These are phyloP conservation scores for Vararia minispora DNA, from an alignment of 768 basidiomycete genomes.

Conservation along the genomic window DNA sequence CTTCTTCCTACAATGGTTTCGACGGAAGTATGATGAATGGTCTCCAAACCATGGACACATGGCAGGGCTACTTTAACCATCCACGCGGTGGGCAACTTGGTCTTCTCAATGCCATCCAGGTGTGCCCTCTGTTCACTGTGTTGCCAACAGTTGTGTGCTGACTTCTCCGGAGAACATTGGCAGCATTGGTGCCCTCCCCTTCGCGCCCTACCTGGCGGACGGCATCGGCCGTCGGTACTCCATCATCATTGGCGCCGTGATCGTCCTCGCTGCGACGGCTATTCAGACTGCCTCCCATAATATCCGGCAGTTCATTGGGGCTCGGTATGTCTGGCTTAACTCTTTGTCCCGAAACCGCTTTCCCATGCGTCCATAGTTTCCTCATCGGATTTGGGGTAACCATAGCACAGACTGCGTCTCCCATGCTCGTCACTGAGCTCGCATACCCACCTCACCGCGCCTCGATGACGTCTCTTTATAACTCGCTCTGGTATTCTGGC, in stretches of 20 bases:
- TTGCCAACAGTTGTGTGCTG: background rate
- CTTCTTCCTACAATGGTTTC: too few relatives aligned
- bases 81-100: slow-evolving; percentile 18
- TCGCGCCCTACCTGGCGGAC: slow-evolving; percentile 25
- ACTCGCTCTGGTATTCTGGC: slow-evolving; percentile 82
- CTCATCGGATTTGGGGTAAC: slow-evolving; percentile 69
- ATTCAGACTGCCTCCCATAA: slow-evolving; percentile 22
- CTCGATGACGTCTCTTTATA: slow-evolving; percentile 66
- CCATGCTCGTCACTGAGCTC: slow-evolving; percentile 79
- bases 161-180: slow-evolving; percentile 25
- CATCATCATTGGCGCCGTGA: slow-evolving; percentile 21
- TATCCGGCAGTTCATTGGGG: slow-evolving; percentile 25
- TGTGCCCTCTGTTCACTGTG: slow-evolving; percentile 11
- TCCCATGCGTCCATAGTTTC: slow-evolving; percentile 28
- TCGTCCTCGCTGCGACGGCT: slow-evolving; percentile 24
- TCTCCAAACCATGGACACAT: background rate
- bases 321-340: slow-evolving; percentile 14
- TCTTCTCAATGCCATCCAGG: slow-evolving; percentile 26
- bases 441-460: slow-evolving; percentile 78
- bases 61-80: background rate
- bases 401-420: slow-evolving; percentile 40
- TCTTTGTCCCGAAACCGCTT: slow-evolving; percentile 36
- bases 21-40: slow-evolving; percentile 18
- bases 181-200: slow-evolving; percentile 25
- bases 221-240: slow-evolving; percentile 20